Evolutionary conservation across 2,329 filamentous ascomycete genomes (phyloP).

Genomic region (Verticillium zaregamsianum): DNA sequence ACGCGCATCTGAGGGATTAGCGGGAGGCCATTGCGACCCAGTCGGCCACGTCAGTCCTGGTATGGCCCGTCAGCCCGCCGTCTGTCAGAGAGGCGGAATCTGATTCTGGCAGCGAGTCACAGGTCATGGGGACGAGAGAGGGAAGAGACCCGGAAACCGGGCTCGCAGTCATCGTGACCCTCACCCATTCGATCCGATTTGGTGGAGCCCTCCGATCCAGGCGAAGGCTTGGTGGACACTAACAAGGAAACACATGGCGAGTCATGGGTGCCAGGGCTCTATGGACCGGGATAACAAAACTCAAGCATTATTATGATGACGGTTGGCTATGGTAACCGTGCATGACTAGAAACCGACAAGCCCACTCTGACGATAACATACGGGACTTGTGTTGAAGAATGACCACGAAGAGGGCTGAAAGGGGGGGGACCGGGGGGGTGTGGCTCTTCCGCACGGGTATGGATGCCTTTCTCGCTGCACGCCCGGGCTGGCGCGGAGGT

Average conservation of each 20-base stretch:
- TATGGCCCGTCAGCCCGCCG: background rate
- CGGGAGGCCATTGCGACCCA: background rate
- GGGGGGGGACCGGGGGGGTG: background rate
- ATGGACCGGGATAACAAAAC: background rate
- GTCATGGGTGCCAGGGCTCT: background rate
- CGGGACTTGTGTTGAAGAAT: background rate
- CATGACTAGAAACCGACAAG: background rate
- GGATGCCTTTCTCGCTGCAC: background rate
- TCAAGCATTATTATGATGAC: background rate
- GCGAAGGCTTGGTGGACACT: background rate
- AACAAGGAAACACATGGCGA: background rate
- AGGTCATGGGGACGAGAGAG: too few relatives aligned
- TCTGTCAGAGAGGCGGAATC: too few relatives aligned
- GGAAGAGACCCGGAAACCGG: background rate
- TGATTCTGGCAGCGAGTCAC: too few relatives aligned
- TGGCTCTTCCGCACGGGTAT: background rate
- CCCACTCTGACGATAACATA: background rate
- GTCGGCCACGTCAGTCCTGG: background rate
- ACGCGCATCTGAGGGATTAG: background rate
- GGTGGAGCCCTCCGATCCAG: background rate
- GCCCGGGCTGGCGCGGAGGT: background rate
- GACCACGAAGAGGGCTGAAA: background rate
- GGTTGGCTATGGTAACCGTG: background rate
- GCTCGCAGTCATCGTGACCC: background rate
- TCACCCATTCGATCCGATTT: background rate